Evolutionary conservation across 2,329 filamentous ascomycete species (phyloP), one percentile per base, ranked within the genome.

Genomic region (Malbranchea zuffiana): DNA sequence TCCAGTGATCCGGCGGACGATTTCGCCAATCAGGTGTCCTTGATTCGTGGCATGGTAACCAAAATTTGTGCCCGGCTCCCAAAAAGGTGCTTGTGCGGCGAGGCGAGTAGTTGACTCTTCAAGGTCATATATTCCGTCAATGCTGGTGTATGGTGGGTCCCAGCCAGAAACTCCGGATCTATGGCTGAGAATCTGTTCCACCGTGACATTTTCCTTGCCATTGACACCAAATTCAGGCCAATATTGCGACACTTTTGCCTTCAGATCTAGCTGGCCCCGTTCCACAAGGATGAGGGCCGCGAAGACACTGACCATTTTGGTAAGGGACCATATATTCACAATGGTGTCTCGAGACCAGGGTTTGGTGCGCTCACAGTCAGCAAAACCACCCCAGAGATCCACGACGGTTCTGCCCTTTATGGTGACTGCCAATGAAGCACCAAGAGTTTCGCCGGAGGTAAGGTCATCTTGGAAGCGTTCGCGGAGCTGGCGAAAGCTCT

Each of bases 151-250:
- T n/a, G n/a, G n/a, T n/a, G n/a, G n/a, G 3, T 62, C 56, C 55
- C 58, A 62, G 2, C 52, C 49, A 0, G 56, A 52, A 2, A 57
- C 37, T 1, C 53, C 57, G 1, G 63, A 52, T 0, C 52, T 61
- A 44, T 68, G 65, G 1, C 54, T 55, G 10, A 68, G 48, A 2
- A 66, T 10, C 40, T 68, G 63, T 1, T 54, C 51, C 4, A 67
- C 56, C 7, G 55, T 42, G 29, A 67, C 46, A 8, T 57, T 44
- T 26, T 61, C 48, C 30, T 67, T 66, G 25, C 61, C 63, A 12
- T 62, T 60, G 7, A 42, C 52, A 0, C 50, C 61, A 38, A 68
- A 68, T 28, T 67, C 66, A 1, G 66, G 66, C 66, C 66, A 69
- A 50, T 67, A 61, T 24, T 55, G 50, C 1, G 57, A 43, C 1